phyloP scores from a whole-genome alignment of 495 filamentous ascomycete genomes.

The Melanomma pulvis-pyrius region DNA sequence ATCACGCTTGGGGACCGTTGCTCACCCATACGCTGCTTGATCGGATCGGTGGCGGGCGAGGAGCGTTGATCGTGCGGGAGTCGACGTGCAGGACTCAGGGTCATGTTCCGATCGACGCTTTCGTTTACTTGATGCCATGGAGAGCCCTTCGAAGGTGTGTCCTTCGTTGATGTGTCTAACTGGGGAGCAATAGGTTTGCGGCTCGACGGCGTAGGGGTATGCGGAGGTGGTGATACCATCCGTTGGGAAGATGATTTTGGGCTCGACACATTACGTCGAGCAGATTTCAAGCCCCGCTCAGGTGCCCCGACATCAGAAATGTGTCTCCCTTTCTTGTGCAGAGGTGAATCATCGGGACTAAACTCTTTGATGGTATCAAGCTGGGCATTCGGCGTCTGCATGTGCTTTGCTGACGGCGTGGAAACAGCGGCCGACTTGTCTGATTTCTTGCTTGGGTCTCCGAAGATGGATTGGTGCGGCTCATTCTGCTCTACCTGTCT shows the following conservation, averaged over 20 bases:
- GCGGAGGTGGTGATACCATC: slow-evolving; percentile 39
- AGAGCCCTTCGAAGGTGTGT: slow-evolving; percentile 38
- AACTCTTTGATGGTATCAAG: slow-evolving; percentile 50
- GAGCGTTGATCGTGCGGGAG: slow-evolving; percentile 28
- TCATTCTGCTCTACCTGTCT: slow-evolving; percentile 11
- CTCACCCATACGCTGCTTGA: slow-evolving; percentile 39
- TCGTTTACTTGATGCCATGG: slow-evolving; percentile 46
- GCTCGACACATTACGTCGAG: slow-evolving; percentile 33
- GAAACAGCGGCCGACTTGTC: slow-evolving; percentile 9
- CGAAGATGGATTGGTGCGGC: slow-evolving; percentile 30
- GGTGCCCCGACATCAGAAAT: slow-evolving; percentile 43
- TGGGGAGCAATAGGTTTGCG: slow-evolving; percentile 13
- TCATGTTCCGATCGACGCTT: slow-evolving; percentile 40
- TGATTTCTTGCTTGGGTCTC: slow-evolving; percentile 14
- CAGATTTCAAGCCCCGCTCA: slow-evolving; percentile 43
- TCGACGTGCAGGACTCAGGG: slow-evolving; percentile 36
- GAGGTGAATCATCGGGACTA: slow-evolving; percentile 44
- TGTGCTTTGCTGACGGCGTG: slow-evolving; percentile 34
- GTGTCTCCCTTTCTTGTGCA: slow-evolving; percentile 45
- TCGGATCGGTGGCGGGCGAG: slow-evolving; percentile 34
- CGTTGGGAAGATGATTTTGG: slow-evolving; percentile 35
- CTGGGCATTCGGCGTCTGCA: slow-evolving; percentile 25
- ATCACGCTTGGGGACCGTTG: slow-evolving; percentile 45
- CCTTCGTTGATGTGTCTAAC: not conserved
- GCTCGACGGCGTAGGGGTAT: slow-evolving; percentile 20